Evolutionary conservation across 495 filamentous ascomycete genomes (phyloP), one percentile per base, ranked within the genome.

Genomic region (Neurospora sp.): DNA sequence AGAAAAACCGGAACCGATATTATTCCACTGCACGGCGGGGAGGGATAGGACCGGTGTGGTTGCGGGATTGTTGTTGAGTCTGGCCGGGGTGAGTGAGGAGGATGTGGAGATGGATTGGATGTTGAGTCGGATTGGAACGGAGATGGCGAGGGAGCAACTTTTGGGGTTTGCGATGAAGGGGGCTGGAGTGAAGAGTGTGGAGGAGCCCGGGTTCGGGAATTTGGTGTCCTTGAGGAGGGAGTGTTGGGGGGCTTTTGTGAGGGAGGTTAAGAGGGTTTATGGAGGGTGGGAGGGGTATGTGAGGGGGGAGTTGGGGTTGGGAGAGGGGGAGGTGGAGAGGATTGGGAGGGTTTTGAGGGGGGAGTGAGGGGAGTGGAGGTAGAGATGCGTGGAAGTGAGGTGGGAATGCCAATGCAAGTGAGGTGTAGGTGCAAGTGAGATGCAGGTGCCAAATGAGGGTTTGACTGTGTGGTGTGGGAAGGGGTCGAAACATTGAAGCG

Each of bases 11-110:
- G 82, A 81, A 46, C 78, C 78, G 23, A 79, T 86, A 35, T 69
- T 86, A 42, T 81, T 86, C 59, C 86, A 86, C 70, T 87, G 77
- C 74, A 89, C 86, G 86, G 88, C 89, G 12, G 90, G 90, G 7
- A 88, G 90, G 74, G 89, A 91, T 74, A 84, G 90, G n/a, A 90
- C 90, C 0, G 90, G 90, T 4, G 87, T 91, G 1, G 77, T 91
- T 11, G 82, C 88, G 6, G 88, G 86, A 6, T 73, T 91, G 1
- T 78, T 92, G 8, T 77, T 90, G n/a, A 81, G 83, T 9, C 79
- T 92, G 0, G 86, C 88, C 11, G 86, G 85, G 11, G 82, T 82
- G 40, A 76, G 83, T 6, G 71, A 79, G 7, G 83, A 88, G 5
- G 79, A 79, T 11, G 83, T 90, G 38, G 76, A 79, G 40, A 74